A percentile compares a stretch with the other conserved stretches of the same genome.
Evolutionary conservation across 2,329 filamentous ascomycete genomes (phyloP).

Genomic region (Juglanconis juglandina): DNA sequence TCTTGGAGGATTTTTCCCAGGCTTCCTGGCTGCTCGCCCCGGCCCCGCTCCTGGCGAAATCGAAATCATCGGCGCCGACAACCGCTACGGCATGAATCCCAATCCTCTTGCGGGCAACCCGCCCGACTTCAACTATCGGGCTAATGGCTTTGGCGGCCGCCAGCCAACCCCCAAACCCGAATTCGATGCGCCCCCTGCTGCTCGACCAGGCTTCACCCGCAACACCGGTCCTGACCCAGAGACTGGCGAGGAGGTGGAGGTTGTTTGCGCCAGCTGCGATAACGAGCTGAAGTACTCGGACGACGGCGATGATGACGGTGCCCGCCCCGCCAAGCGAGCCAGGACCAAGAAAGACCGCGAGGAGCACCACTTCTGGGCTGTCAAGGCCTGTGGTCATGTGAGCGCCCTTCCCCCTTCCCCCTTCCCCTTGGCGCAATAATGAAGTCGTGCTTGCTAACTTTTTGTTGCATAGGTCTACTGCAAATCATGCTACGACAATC

Average conservation of each 20-base stretch:
- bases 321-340: conserved; percentile 34
- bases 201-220: conserved; percentile 76
- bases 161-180: conserved; percentile 39
- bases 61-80: conserved; percentile 21
- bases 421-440: not conserved
- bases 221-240: conserved; percentile 32
- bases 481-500: conserved; percentile 57
- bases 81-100: conserved; percentile 18
- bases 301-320: conserved; percentile 30
- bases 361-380: conserved; percentile 88
- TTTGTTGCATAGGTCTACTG: conserved; percentile 55
- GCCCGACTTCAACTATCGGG: conserved; percentile 32
- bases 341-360: conserved; percentile 49
- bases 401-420: conserved; percentile 24
- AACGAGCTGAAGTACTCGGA: conserved; percentile 77
- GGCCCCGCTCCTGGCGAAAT: conserved; percentile 27
- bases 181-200: conserved; percentile 61
- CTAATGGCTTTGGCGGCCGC: conserved; percentile 28
- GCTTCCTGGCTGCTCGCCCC: conserved; percentile 1
- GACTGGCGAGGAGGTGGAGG: conserved; percentile 66
- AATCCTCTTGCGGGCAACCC: conserved; percentile 27
- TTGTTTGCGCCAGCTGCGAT: conserved; percentile 83
- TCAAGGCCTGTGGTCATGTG: conserved; percentile 91
- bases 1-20: conserved; percentile 5
- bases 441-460: conserved; percentile 1